Base-by-base conservation (phyloP, 192 early-diverging fungal genomes). In the Coemansia sp. region DNA sequence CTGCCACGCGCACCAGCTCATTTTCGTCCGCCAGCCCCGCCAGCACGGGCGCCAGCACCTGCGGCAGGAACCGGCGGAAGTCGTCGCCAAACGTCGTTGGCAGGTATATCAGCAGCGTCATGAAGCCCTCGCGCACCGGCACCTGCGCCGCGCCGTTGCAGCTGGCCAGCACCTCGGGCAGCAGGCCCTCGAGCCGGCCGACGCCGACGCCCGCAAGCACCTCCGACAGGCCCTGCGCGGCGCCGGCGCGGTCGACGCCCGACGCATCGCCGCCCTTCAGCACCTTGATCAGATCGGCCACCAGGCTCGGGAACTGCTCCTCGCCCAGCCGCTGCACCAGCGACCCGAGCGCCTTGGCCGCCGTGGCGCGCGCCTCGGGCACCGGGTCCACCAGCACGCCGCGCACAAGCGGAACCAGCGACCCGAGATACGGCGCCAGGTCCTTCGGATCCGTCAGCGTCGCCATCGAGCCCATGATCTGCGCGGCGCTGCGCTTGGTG, bases 391-490 rank as follows among this genome's bases (percentile, higher is more conserved):
- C 88, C 43, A 99, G 82, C 38, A 99, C 94, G 53, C 92, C 87
- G 80, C 95, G 93, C 41, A 99, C 83, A 37, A 88, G 84, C 18
- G 98, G 98, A 78, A 98, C 83, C 40, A 99, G 85, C 39, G 84
- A 73, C 18, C 70, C 75, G 8, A 99, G 72, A 73, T 99, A 98
- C 6, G 95, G 94, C n/a, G 93, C 78, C 72, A 99, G 79, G 63
- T 99, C 98, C 68, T 90, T 89, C 53, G 89, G 87, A 65, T 97
- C 95, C 0, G 98, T 98, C 41, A 99, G 84, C 38, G 92, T 88
- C 1, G 96, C 92, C 98, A 99, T 98, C 64, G 95, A 96, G 32
- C 98, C 98, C 74, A 98, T 94, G 74, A 99, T 98, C 85, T 99
- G 96, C 12, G 98, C 93, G 16, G 96, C 92, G 57, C 90, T 91